Percentiles rank a stretch among this genome's conserved stretches.
Conservation (phyloP, 805 yeast species). For the Myxozyma sirexii region DNA sequence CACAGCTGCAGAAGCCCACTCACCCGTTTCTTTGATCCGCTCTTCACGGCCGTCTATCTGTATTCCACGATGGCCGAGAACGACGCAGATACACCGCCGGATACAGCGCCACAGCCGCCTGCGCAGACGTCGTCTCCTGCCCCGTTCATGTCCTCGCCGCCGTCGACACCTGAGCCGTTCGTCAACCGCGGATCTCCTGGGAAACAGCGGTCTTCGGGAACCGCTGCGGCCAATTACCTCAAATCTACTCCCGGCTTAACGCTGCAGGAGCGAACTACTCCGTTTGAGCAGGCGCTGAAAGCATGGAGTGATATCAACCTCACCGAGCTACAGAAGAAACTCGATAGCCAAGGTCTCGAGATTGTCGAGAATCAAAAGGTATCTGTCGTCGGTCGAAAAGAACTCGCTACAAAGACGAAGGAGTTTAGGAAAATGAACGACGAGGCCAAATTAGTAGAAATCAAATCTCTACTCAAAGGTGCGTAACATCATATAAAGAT, state of each 20-base stretch:
- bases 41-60: background rate
- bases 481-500: background rate
- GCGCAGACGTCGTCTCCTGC: constrained; percentile 7
- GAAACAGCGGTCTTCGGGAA: background rate
- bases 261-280: constrained; percentile 25
- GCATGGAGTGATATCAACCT: constrained; percentile 58
- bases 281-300: constrained; percentile 36
- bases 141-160: background rate
- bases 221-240: background rate
- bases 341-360: constrained; percentile 75
- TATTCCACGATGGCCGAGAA: background rate
- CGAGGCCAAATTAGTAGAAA: constrained; percentile 63
- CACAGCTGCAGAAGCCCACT: background rate
- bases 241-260: background rate
- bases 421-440: constrained; percentile 73
- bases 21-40: background rate
- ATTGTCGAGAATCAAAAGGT: constrained; percentile 69
- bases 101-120: background rate
- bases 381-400: constrained; percentile 72
- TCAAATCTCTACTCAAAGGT: constrained; percentile 64
- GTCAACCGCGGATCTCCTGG: background rate
- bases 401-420: constrained; percentile 82
- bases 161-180: constrained; percentile 8
- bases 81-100: background rate
- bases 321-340: constrained; percentile 64